Conservation (phyloP, 352 stramenopile genomes). For the Pythium aphanidermatum region DNA sequence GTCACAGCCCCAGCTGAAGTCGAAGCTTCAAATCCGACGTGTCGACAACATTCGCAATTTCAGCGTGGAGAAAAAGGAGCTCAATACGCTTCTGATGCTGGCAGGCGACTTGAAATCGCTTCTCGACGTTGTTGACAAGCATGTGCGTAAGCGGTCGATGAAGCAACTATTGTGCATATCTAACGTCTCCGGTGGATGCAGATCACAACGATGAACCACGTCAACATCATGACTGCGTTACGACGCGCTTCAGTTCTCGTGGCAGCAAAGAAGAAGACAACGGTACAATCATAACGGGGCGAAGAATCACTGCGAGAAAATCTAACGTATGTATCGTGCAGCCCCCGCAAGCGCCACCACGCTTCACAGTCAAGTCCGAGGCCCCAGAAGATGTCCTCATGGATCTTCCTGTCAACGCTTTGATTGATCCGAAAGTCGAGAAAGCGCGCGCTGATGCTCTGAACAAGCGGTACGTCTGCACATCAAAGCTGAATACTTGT, state of each 20-base stretch:
- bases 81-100: constrained; percentile 63
- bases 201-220: constrained; percentile 42
- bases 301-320: too few species aligned
- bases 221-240: constrained; percentile 61
- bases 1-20: constrained; percentile 59
- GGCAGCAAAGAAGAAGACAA: constrained; percentile 18
- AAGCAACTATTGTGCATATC: not conserved
- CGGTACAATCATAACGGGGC: too few species aligned
- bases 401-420: constrained; percentile 33
- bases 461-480: constrained; percentile 32
- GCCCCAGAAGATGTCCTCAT: constrained; percentile 62
- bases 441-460: constrained; percentile 7
- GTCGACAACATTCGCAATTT: constrained; percentile 59
- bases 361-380: constrained; percentile 36
- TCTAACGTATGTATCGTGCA: too few species aligned
- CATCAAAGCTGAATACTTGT: not conserved
- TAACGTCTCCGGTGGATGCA: constrained; percentile 9
- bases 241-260: constrained; percentile 28
- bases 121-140: constrained; percentile 53
- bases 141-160: constrained; percentile 30
- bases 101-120: constrained; percentile 53
- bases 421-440: constrained; percentile 26
- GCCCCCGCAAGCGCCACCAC: not conserved
- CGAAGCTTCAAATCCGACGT: constrained; percentile 53
- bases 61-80: constrained; percentile 34